Evolutionary conservation across 768 basidiomycete genomes (phyloP), one percentile per base, ranked within the genome.

Genomic region (Boletellus ananas): DNA sequence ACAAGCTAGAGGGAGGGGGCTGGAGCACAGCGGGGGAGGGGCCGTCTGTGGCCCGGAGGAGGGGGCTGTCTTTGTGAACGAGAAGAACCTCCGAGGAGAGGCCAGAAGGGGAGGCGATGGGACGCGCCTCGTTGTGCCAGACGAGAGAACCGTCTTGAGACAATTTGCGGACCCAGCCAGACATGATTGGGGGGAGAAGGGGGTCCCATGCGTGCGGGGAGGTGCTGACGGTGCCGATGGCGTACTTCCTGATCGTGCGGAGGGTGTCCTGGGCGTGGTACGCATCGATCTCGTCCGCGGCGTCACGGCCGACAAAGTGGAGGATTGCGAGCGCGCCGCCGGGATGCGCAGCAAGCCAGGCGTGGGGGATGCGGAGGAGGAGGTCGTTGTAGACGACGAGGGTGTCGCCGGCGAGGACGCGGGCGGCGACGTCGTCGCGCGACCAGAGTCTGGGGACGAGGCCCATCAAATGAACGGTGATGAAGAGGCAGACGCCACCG

Each of bases 251-350:
- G 17, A 68, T 67, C 61, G 54, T 60, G n/a, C 49, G 55, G 41
- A 63, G 37, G 17, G 67, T 65, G 40, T 58, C 47, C 34, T 80
- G 76, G 7, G 75, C 74, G 65, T 99, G 96, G 71, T 89, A 97
- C 18, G 93, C 95, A 54, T 90, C 81, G 31, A 98, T 89, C 68
- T 99, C 96, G 72, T 95, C 89, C 0, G 90, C 81, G 0, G 95
- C 94, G 64, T 99, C 94, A 48, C 95, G 79, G 3, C 95, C 96
- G 36, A 97, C 84, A 60, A 94, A 97, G 70, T 99, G 96, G 21
- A 95, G 82, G 50, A 99, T 81, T 13, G 93, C 79, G 43, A 97
- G 84, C 4, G 80, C 68, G 34, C 95, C 94, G 37, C 96, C 96
- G 1, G 96, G 96, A 64, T 98, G 95, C 4, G 79, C 74, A 4